These are phyloP conservation scores for Ceriops decandra DNA, from an alignment of 345 rosid genomes.

Conservation along the genomic window DNA sequence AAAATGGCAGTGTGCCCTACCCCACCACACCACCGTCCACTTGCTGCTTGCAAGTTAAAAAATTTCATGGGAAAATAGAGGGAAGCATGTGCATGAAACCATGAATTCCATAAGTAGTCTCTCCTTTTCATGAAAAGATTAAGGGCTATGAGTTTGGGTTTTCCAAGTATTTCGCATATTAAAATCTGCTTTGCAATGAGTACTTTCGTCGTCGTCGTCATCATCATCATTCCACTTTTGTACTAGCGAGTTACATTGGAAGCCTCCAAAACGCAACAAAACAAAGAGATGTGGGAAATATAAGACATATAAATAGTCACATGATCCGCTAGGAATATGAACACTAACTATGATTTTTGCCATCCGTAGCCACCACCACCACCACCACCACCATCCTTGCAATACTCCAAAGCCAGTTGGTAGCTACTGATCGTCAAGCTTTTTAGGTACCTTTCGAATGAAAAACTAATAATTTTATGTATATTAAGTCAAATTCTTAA, in stretches of 20 bases:
- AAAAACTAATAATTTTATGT: constrained; percentile 5
- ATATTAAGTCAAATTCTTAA: background rate
- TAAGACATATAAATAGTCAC: constrained; percentile 1
- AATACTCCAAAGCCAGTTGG: constrained; percentile 36
- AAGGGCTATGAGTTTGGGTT: constrained; percentile 52
- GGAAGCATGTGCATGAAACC: constrained; percentile 63
- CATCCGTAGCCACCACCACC: constrained; percentile 19
- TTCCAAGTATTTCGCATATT: constrained; percentile 17
- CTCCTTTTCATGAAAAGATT: constrained; percentile 61
- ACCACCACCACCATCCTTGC: constrained; percentile 40
- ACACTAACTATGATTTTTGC: background rate
- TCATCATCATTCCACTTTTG: constrained; percentile 26
- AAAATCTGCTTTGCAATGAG: constrained; percentile 26
- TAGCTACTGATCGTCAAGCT: constrained; percentile 6
- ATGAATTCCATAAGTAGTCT: constrained; percentile 51
- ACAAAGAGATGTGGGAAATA: constrained; percentile 13
- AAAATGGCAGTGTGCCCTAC: constrained; percentile 25
- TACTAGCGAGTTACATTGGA: background rate
- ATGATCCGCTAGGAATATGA: constrained; percentile 23
- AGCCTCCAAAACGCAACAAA: constrained; percentile 32
- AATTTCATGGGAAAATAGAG: constrained; percentile 33
- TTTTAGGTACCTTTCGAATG: constrained; percentile 18
- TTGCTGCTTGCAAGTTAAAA: constrained; percentile 21
- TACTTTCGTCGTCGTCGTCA: background rate
- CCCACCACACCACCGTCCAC: constrained; percentile 37